phyloP scores from a whole-genome alignment of 2,329 filamentous ascomycete genomes.

The Gaeumannomyces sp. region DNA sequence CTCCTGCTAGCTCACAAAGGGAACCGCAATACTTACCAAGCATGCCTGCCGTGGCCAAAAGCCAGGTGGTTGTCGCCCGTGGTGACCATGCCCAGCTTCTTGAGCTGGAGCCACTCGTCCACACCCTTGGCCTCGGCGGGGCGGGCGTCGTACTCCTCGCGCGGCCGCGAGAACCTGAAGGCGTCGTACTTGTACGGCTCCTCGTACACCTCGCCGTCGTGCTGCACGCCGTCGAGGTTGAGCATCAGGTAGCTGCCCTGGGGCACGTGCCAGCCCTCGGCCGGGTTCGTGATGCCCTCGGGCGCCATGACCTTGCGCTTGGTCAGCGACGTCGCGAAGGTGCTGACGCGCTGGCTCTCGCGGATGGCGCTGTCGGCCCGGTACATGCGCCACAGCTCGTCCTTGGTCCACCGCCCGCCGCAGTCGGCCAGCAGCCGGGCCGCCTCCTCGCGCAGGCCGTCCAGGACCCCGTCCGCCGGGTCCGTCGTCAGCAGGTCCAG shows the following conservation, averaged over 20 bases:
- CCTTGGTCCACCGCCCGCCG: constrained; percentile 40
- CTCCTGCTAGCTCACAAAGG: neutral
- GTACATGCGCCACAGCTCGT: constrained; percentile 34
- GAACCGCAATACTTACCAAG: constrained; percentile 27
- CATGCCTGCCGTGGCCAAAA: constrained; percentile 53
- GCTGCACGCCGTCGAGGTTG: constrained; percentile 38
- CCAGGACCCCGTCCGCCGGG: constrained; percentile 27
- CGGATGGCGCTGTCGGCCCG: constrained; percentile 46
- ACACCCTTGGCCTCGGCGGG: constrained; percentile 22
- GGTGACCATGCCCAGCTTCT: constrained; percentile 45
- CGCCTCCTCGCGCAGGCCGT: constrained; percentile 38
- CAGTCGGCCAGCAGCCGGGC: constrained; percentile 25
- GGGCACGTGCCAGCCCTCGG: constrained; percentile 39
- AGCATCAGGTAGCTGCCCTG: constrained; percentile 36
- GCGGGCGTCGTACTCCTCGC: constrained; percentile 31
- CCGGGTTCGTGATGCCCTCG: constrained; percentile 29
- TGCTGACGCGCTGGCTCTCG: constrained; percentile 44
- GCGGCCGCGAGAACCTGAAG: constrained; percentile 38
- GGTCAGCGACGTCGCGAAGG: constrained; percentile 39
- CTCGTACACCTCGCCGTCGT: constrained; percentile 38
- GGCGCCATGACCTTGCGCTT: constrained; percentile 38
- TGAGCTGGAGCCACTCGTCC: constrained; percentile 27
- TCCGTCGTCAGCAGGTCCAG: constrained; percentile 39
- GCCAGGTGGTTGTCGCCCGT: constrained; percentile 44
- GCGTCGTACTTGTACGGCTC: constrained; percentile 39